Percentiles rank a stretch among this genome's conserved stretches.
phyloP scores from a whole-genome alignment of 768 basidiomycete species.

The Boletus edulis region DNA sequence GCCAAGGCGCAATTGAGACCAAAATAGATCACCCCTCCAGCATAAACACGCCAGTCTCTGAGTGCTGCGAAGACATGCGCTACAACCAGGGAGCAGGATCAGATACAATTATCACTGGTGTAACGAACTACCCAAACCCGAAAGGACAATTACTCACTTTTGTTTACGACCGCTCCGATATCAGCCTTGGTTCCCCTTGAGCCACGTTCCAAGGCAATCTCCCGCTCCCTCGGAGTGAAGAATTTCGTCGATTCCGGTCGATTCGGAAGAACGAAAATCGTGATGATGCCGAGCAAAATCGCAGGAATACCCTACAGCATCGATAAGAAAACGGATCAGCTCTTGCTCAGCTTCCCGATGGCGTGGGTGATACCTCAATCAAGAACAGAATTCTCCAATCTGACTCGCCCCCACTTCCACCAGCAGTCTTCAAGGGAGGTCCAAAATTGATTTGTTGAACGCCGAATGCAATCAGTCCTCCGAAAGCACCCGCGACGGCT shows the following conservation, averaged over 20 bases:
- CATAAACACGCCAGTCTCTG: conserved; percentile 68
- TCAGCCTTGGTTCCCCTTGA: conserved; percentile 67
- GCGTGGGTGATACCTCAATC: conserved; percentile 50
- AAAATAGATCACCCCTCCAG: conserved; percentile 73
- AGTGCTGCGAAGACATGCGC: conserved; percentile 64
- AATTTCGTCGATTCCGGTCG: conserved; percentile 68
- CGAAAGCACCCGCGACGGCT: conserved; percentile 81
- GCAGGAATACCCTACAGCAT: conserved; percentile 59
- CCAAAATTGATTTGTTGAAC: conserved; percentile 62
- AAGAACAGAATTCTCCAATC: conserved; percentile 55
- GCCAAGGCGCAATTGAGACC: conserved; percentile 73
- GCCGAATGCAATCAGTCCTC: conserved; percentile 81
- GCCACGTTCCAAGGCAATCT: conserved; percentile 64
- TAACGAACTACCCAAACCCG: background rate
- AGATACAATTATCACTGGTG: background rate
- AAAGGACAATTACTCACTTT: conserved; percentile 37
- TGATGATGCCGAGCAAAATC: conserved; percentile 57
- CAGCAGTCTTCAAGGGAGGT: conserved; percentile 17
- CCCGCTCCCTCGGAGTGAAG: conserved; percentile 49
- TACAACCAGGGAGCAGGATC: conserved; percentile 22
- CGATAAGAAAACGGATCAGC: background rate
- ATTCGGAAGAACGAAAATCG: conserved; percentile 58
- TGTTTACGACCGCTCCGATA: conserved; percentile 60
- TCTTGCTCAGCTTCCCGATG: background rate
- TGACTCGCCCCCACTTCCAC: conserved; percentile 29